Conservation (phyloP, 2,329 filamentous ascomycete species). For the Colletotrichum falcatum region DNA sequence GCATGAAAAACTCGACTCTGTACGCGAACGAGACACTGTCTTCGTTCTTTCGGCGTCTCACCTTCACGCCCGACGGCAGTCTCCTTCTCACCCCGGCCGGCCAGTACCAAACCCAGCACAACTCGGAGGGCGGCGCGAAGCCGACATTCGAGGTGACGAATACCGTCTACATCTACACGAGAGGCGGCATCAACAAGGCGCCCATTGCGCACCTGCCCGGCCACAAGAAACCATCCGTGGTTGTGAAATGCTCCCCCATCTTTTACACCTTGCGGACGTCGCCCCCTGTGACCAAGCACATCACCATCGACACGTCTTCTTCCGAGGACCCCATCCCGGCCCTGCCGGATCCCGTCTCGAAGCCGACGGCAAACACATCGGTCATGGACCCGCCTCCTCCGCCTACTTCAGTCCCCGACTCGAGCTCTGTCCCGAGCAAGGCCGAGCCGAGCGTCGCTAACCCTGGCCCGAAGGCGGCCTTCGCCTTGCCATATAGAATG, state of each 20-base stretch:
- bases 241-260: conserved; percentile 92
- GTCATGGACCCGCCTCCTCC: conserved; percentile 88
- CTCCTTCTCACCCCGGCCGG: conserved; percentile 93
- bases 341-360: conserved; percentile 84
- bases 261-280: conserved; percentile 84
- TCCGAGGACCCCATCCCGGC: conserved; percentile 85
- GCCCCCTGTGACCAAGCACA: conserved; percentile 80
- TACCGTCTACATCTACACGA: conserved; percentile 97
- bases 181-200: conserved; percentile 95
- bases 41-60: conserved; percentile 93
- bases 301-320: conserved; percentile 94
- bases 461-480: conserved; percentile 76
- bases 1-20: conserved; percentile 85
- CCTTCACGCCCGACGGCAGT: conserved; percentile 95
- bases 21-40: conserved; percentile 98
- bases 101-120: conserved; percentile 88
- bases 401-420: conserved; percentile 60
- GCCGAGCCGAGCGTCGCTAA: conserved; percentile 61
- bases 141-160: conserved; percentile 89
- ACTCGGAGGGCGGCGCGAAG: conserved; percentile 74
- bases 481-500: conserved; percentile 90
- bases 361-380: conserved; percentile 67
- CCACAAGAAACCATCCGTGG: conserved; percentile 97
- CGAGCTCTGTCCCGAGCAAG: conserved; percentile 51
- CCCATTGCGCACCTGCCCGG: conserved; percentile 95